phyloP scores from a whole-genome alignment of 2,329 filamentous ascomycete species.

The Pseudocercospora eumusae region DNA sequence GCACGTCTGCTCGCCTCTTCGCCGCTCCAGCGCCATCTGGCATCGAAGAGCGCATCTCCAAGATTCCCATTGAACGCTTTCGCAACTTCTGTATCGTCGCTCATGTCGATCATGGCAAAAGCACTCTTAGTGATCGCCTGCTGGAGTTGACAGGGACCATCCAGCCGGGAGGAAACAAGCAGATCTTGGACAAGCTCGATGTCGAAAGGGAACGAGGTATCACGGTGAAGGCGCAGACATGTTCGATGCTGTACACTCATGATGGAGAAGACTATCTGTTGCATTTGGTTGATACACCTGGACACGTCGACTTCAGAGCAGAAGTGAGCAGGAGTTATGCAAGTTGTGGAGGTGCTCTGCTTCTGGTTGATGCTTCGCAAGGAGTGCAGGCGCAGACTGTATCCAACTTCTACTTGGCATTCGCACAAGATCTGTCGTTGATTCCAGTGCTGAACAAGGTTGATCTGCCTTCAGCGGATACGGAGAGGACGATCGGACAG shows the following conservation, averaged over 20 bases:
- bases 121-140: constrained; percentile 87
- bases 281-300: constrained; percentile 93
- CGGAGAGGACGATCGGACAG: constrained; percentile 82
- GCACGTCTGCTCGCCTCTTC: constrained; percentile 21
- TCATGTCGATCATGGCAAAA: constrained; percentile 98
- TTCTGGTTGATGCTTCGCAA: constrained; percentile 94
- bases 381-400: constrained; percentile 97
- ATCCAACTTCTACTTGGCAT: constrained; percentile 97
- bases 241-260: constrained; percentile 93
- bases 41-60: constrained; percentile 66
- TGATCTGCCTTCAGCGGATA: constrained; percentile 84
- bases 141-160: constrained; percentile 95
- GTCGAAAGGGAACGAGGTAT: constrained; percentile 95
- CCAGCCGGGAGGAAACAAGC: constrained; percentile 80
- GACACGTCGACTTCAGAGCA: constrained; percentile 95
- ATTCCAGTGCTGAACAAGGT: constrained; percentile 97
- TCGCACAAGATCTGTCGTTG: constrained; percentile 82
- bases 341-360: constrained; percentile 86
- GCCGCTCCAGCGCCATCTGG: constrained; percentile 49
- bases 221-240: constrained; percentile 98
- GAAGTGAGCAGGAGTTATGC: constrained; percentile 96
- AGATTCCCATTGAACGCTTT: constrained; percentile 75
- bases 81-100: constrained; percentile 99
- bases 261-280: constrained; percentile 85
- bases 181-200: constrained; percentile 94